Evolutionary conservation across 805 yeast species (phyloP), one percentile per base, ranked within the genome.

Genomic region (Zygosaccharomyces rouxii): DNA sequence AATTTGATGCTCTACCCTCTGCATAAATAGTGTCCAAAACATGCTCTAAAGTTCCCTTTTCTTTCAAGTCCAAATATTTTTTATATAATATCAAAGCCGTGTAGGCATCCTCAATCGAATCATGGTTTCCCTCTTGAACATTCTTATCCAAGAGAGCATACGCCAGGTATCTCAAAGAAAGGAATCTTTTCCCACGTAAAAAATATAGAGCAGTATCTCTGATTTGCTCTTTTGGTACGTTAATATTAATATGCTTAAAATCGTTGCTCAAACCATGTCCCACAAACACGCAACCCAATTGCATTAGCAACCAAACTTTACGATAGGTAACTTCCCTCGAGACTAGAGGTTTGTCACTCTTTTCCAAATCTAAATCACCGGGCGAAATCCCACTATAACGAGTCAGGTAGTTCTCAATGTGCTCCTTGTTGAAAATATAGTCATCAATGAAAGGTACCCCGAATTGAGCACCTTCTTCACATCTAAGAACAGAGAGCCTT

Each of bases 231-330:
- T 75, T 73, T 0, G 98, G 98, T 2, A 95, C 95, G 62, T 86
- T 86, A 41, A 94, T 80, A 60, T 94, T 94, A 56, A 95, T 94
- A 29, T 94, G 86, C 58, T 97, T 75, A 73, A 94, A 94, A 70
- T 94, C 99, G 56, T 89, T 89, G 35, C 78, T 75, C 50, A 94
- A 73, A 1, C 97, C 97, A 70, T 94, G 99, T 0, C 99, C 99
- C 28, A 94, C 89, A 71, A 94, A 92, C 0, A 86, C 78, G 62
- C 95, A 89, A 0, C 97, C 97, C 48, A 89, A 61, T 60, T 92
- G 94, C 51, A 94, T 71, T 43, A 94, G 72, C 18, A 94, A 71
- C 99, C 99, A 95, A 35, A 94, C 76, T 58, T 86, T 81, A 50
- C 97, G 73, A 64, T 92, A 94, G 1, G 95, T 88, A 0, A 88